Base-by-base conservation (phyloP, 129 eudicot genomes). In the Tagetes erecta region DNA sequence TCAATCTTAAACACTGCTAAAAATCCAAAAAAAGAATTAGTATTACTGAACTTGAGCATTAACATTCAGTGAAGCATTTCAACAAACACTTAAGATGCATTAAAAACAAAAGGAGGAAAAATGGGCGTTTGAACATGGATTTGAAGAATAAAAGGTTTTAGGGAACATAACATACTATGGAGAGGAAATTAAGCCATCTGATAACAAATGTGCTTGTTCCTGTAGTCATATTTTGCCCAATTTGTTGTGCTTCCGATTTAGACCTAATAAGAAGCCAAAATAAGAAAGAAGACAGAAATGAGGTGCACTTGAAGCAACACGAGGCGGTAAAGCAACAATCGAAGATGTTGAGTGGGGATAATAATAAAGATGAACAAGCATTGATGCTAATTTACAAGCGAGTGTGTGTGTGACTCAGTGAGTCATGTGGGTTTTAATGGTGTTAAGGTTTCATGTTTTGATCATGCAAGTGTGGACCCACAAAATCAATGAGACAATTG, bases 181-280 rank as follows among this genome's bases (percentile, higher is more conserved):
- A 83, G 1, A 90, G 77, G 78, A 87, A 83, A 76, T 90, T 90
- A 82, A 90, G 79, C 96, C 96, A 90, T 85, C 88, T 84, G 87
- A 90, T 90, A 31, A 90, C 85, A 80, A 90, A 90, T 60, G 93
- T 87, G 86, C 93, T 87, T 58, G 93, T 85, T 77, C 89, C 93
- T 60, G 85, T 36, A 71, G 84, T 85, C 96, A 87, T 90, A 14
- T 44, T 77, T 20, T 40, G 51, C 20, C 65, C 35, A 31, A 41
- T 40, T 53, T 12, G 30, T 5, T 14, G 36, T 45, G 8, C 34
- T 52, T 70, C 20, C 36, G 27, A 8, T 6, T 30, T 52, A 49
- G 58, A 69, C 47, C 64, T 4, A 58, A 27, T 13, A 44, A 64
- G 38, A 36, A 39, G 39, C 3, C 52, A 3, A 36, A 71, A 64